Conservation (phyloP, 768 basidiomycete genomes). For the Leucosporidium scottii region DNA sequence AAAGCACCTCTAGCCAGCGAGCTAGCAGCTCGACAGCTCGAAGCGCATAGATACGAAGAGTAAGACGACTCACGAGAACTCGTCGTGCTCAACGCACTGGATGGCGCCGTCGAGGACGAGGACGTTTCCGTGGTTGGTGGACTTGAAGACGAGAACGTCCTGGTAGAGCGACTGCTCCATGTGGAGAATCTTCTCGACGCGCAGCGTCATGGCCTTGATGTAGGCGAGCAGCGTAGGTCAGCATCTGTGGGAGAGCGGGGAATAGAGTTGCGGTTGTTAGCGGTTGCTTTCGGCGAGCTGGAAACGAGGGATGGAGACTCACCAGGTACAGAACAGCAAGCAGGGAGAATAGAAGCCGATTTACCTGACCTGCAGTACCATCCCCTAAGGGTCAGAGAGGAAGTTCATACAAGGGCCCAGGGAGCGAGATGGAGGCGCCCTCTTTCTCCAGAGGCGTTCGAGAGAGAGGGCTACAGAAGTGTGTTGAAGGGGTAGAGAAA, state of each 20-base stretch:
- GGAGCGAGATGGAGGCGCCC: constrained; percentile 11
- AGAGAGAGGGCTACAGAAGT: not conserved
- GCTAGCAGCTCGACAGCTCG: no score
- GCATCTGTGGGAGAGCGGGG: no score
- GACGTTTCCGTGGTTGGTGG: constrained; percentile 94
- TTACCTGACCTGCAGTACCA: constrained; percentile 30
- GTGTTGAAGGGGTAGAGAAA: not conserved
- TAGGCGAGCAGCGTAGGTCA: no score
- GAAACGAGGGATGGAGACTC: no score
- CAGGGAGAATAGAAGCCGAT: no score
- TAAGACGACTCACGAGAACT: constrained; percentile 72
- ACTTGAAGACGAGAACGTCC: constrained; percentile 95
- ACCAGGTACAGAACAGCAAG: no score
- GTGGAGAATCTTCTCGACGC: constrained; percentile 91
- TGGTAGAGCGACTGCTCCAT: constrained; percentile 88
- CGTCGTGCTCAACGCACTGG: constrained; percentile 95
- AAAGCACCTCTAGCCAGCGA: no score
- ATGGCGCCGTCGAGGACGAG: constrained; percentile 90
- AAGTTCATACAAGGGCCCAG: constrained; percentile 20
- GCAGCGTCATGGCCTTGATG: constrained; percentile 73
- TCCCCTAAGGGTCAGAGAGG: constrained; percentile 16
- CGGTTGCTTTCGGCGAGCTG: no score
- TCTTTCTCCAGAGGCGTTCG: not conserved
- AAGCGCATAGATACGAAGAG: not conserved
- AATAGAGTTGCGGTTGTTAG: no score